Evolutionary conservation across 2,329 filamentous ascomycete genomes (phyloP), one percentile per base, ranked within the genome.

Genomic region (Aaosphaeria pasadenensis): DNA sequence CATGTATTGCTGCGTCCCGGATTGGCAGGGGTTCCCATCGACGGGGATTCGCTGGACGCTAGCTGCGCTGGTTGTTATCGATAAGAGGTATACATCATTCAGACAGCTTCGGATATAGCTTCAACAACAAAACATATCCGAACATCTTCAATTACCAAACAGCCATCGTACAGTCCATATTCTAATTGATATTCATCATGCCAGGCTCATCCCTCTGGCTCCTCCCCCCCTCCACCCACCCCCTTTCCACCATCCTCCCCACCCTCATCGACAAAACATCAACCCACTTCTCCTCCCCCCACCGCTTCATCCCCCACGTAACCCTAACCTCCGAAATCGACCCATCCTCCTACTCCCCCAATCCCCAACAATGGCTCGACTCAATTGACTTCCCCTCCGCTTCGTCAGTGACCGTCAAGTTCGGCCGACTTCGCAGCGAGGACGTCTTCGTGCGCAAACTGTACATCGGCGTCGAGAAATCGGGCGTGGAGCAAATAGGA

Each of bases 121-220:
- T 24, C 3, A n/a, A n/a, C 17, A 24, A 24, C 17, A 24, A 24
- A 24, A 3, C 3, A 3, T 24, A 24, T 24, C 17, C 17, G 17
- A 24, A 24, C 3, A 24, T 24, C 17, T 24, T 24, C 17, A 24
- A 24, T 24, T 24, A 2, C 17, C 17, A 24, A 24, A 24, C 3
- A 24, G n/a, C n/a, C n/a, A n/a, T n/a, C n/a, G n/a, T n/a, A n/a
- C 38, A 39, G 28, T 13, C 38, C n/a, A 4, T 3, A 5, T 7
- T 9, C 38, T 2, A 36, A 36, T 36, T 36, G 2, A 9, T 3
- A 2, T 9, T 17, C 30, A 57, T 46, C 9, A 72, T 72, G 68
- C 68, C 70, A 36, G 71, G 71, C 33, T 71, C 69, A 24, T 74
- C 71, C 9, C 68, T 75, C 24, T 75, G 72, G 72, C 65, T 74